Conservation (phyloP, 371 early-diverging fungal species). For the Mucor ambiguus region DNA sequence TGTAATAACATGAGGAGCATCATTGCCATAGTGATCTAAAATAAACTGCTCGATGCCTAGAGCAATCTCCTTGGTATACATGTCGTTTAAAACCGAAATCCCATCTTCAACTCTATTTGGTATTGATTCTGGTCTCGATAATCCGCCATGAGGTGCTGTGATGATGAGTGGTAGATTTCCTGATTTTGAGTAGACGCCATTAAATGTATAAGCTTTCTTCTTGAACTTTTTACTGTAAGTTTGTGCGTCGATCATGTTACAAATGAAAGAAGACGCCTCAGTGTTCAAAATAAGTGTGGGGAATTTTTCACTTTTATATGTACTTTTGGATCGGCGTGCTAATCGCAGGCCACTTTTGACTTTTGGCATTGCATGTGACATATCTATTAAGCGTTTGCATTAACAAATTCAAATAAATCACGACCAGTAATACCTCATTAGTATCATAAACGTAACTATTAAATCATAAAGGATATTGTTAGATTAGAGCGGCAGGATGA, state of each 20-base stretch:
- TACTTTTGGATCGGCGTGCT: neutral
- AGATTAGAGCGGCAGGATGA: neutral
- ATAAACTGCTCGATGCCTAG: neutral
- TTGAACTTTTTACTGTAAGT: neutral
- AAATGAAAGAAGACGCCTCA: neutral
- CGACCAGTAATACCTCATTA: neutral
- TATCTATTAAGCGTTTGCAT: neutral
- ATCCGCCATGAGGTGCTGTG: slow-evolving; percentile 23
- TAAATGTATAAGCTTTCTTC: neutral
- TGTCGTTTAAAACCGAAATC: slow-evolving; percentile 7
- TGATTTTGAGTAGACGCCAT: neutral
- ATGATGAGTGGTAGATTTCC: slow-evolving; percentile 19
- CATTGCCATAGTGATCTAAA: neutral
- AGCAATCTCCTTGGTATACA: slow-evolving; percentile 20
- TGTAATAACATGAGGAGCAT: neutral
- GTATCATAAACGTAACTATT: neutral
- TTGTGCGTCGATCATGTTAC: neutral
- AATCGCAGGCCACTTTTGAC: neutral
- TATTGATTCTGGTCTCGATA: slow-evolving; percentile 7
- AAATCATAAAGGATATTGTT: too few relatives aligned
- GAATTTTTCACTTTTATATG: neutral
- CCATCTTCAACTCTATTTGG: slow-evolving; percentile 16
- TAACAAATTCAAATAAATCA: neutral
- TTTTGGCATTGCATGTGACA: neutral
- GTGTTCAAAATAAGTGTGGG: neutral